phyloP scores from a whole-genome alignment of 2,329 filamentous ascomycete genomes.

The Sporothrix euskadiensis region DNA sequence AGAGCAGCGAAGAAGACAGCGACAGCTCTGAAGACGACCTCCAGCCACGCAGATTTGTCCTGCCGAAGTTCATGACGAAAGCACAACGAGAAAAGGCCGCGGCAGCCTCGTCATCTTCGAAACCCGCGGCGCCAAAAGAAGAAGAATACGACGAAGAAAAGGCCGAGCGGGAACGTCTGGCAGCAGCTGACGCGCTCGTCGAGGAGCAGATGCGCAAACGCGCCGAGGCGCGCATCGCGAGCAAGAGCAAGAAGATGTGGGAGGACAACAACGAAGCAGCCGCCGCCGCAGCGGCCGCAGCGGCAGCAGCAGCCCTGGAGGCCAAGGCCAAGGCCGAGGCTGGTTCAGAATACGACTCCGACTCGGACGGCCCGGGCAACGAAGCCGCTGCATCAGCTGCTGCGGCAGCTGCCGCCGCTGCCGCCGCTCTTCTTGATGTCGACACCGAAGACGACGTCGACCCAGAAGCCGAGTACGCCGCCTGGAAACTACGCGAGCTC shows the following conservation, averaged over 20 bases:
- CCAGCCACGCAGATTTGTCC: slow-evolving; percentile 60
- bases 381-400: slow-evolving; percentile 82
- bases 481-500: slow-evolving; percentile 92
- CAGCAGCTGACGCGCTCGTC: slow-evolving; percentile 74
- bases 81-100: slow-evolving; percentile 48
- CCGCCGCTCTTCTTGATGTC: slow-evolving; percentile 67
- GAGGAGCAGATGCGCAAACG: slow-evolving; percentile 87
- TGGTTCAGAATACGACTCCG: slow-evolving; percentile 45
- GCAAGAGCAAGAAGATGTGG: slow-evolving; percentile 80
- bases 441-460: slow-evolving; percentile 88
- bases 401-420: slow-evolving; percentile 24
- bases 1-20: slow-evolving; percentile 37
- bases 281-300: slow-evolving; percentile 53
- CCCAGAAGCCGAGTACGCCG: slow-evolving; percentile 82
- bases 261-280: slow-evolving; percentile 63
- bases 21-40: slow-evolving; percentile 55
- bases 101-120: slow-evolving; percentile 32
- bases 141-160: slow-evolving; percentile 33
- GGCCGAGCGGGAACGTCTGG: slow-evolving; percentile 60
- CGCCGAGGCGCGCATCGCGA: slow-evolving; percentile 66
- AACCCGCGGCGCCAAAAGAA: slow-evolving; percentile 29
- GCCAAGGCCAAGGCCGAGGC: slow-evolving; percentile 81
- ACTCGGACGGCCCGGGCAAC: slow-evolving; percentile 70
- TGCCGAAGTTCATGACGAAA: slow-evolving; percentile 65
- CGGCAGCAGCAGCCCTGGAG: not conserved